Evolutionary conservation across 345 rosid genomes (phyloP), one percentile per base, ranked within the genome.

Genomic region (Citrus reticulata): DNA sequence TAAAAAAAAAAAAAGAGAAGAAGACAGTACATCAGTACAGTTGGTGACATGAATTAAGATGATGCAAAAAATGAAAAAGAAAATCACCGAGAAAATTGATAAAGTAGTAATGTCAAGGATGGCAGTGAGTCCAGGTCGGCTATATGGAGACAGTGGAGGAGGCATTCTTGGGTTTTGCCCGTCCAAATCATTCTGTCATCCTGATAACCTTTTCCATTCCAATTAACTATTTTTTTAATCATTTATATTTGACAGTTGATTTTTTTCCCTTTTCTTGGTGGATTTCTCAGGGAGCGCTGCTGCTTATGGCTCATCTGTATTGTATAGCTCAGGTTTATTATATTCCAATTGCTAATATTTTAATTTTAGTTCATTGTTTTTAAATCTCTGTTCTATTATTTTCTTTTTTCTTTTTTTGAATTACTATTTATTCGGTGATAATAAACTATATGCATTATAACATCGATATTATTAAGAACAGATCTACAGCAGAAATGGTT

Each of bases 311-410:
- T 10, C 84, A 84, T 74, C 39, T 84, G 19, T 72, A 55, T 25
- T 25, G 80, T 34, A 40, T 2, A 84, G 85, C 66, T 84, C 91
- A 84, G 89, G 89, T 88, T 83, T 54, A 77, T 20, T 60, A 79
- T 16, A 17, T 73, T 77, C 19, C 29, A 62, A 20, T 13, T 71
- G 62, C 32, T 40, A 14, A 17, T 29, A 39, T 60, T 35, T 51
- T 61, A 51, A 5, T 27, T 61, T n/a, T 4, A 7, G 1, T 24
- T 60, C n/a, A 2, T 60, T 22, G 2, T 29, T 61, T 27, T 51
- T 17, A 51, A 51, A 51, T 51, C 57, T 51, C 57, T 51, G 51
- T 2, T 11, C 51, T 3, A 11, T 42, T 61, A 27, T 9, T 60
- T 22, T n/a, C 11, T 20, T n/a, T 59, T 6, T 25, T 25, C 25